phyloP scores from a whole-genome alignment of 2,329 filamentous ascomycete species.

The Talaromyces sp. region DNA sequence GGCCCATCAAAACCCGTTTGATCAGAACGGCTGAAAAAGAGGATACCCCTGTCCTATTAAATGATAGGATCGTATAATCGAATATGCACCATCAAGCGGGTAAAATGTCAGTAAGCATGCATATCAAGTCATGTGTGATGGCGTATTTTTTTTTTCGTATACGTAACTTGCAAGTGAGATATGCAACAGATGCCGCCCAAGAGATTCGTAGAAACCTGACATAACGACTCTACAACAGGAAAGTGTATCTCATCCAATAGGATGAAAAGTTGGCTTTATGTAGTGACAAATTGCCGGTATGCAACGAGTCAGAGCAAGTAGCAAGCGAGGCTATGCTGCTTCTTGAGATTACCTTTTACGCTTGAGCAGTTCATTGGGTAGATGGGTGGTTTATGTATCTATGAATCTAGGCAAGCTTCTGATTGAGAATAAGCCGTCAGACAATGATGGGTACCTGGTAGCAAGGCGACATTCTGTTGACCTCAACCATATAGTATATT shows the following conservation, averaged over 20 bases:
- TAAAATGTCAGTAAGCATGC: constrained; percentile 7
- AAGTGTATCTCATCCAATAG: not conserved
- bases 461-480: not conserved
- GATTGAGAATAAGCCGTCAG: not conserved
- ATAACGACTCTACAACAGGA: not conserved
- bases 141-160: not conserved
- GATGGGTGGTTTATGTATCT: not conserved
- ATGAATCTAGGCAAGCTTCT: not conserved
- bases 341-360: not conserved
- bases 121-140: constrained; percentile 11
- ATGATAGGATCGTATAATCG: not conserved
- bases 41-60: not conserved
- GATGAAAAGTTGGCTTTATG: not conserved
- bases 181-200: not conserved
- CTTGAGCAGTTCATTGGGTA: not conserved
- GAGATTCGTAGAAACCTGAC: not conserved
- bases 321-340: not conserved
- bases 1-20: not conserved
- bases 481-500: not conserved
- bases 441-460: not conserved
- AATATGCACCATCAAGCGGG: not conserved
- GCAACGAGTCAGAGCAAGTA: not conserved
- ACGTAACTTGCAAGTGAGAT: not conserved
- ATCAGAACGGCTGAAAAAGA: not conserved
- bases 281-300: not conserved